Percentiles rank a stretch among this genome's conserved stretches.
Evolutionary conservation across 202 grass and related monocot species (phyloP).

Genomic region (Musa balbisiana): DNA sequence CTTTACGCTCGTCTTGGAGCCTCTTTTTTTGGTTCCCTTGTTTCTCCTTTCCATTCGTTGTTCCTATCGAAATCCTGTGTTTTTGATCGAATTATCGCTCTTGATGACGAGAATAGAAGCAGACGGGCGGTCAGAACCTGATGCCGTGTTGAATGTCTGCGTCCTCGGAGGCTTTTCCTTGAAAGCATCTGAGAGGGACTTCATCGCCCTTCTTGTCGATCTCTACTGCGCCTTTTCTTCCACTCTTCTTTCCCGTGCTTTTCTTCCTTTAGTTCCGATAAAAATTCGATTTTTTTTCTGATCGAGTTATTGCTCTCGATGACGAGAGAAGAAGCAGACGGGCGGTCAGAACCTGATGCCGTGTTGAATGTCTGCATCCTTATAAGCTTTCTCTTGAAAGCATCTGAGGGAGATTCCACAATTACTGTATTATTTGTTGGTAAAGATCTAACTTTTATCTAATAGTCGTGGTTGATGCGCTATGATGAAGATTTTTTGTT

Average conservation of each 20-base stretch:
- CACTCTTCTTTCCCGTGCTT: too few relatives aligned
- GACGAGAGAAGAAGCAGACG: slow-evolving; percentile 81
- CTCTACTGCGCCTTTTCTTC: too few relatives aligned
- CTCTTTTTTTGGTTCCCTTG: too few relatives aligned
- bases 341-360: slow-evolving; percentile 99
- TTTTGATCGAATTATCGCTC: slow-evolving; percentile 4
- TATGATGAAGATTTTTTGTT: slow-evolving; percentile 38
- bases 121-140: slow-evolving; percentile 99
- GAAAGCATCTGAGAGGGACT: slow-evolving; percentile 47
- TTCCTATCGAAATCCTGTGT: neutral
- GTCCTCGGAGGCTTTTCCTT: slow-evolving; percentile 25
- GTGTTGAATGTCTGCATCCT: slow-evolving; percentile 76
- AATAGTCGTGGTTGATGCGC: neutral
- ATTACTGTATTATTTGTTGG: neutral
- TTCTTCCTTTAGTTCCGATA: neutral
- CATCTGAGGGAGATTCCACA: slow-evolving; percentile 41
- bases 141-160: slow-evolving; percentile 97
- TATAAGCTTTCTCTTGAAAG: slow-evolving; percentile 32
- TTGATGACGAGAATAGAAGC: slow-evolving; percentile 65
- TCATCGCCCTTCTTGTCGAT: neutral
- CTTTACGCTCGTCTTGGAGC: too few relatives aligned
- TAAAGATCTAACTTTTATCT: too few relatives aligned
- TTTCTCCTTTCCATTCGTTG: too few relatives aligned
- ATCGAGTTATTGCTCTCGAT: slow-evolving; percentile 32
- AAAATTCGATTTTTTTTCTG: neutral